Evolutionary conservation across 306 rosid genomes (phyloP).

Genomic region (Urtica urens): DNA sequence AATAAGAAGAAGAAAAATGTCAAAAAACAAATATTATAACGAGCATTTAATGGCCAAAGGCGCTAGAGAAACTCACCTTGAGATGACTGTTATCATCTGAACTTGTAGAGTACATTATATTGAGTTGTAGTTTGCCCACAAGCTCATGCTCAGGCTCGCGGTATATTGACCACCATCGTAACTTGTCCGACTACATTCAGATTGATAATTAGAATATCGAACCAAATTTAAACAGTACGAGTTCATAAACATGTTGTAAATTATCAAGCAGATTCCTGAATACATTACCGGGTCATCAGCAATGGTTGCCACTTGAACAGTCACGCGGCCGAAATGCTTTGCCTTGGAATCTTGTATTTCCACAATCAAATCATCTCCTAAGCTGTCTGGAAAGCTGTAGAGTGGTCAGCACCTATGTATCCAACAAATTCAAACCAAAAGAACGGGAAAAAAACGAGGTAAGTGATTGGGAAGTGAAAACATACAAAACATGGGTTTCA

Average conservation of each 20-base stretch:
- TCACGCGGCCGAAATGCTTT: slow-evolving; percentile 66
- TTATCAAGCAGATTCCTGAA: slow-evolving; percentile 10
- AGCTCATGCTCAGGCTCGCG: slow-evolving; percentile 73
- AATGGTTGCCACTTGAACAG: slow-evolving; percentile 73
- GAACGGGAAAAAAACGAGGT: slow-evolving; percentile 4
- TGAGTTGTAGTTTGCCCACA: slow-evolving; percentile 79
- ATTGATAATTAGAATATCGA: slow-evolving; percentile 24
- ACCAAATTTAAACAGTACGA: not conserved
- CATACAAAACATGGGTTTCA: slow-evolving; percentile 89
- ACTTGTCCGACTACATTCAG: slow-evolving; percentile 73
- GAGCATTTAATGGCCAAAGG: not conserved
- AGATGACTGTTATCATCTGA: slow-evolving; percentile 70
- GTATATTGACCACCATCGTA: slow-evolving; percentile 91
- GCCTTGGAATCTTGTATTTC: slow-evolving; percentile 96
- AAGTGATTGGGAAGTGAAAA: slow-evolving; percentile 7
- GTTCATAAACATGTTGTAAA: not conserved
- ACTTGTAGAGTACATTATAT: slow-evolving; percentile 55
- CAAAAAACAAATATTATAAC: not conserved
- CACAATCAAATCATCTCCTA: slow-evolving; percentile 78
- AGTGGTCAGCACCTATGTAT: slow-evolving; percentile 35
- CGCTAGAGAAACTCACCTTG: slow-evolving; percentile 40
- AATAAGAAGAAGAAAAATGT: slow-evolving; percentile 6
- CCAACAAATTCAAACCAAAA: slow-evolving; percentile 9
- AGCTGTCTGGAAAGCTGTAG: slow-evolving; percentile 94
- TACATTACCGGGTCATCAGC: slow-evolving; percentile 72